Base-by-base conservation (phyloP, 371 early-diverging fungal species). In the Mucor piriformis region DNA sequence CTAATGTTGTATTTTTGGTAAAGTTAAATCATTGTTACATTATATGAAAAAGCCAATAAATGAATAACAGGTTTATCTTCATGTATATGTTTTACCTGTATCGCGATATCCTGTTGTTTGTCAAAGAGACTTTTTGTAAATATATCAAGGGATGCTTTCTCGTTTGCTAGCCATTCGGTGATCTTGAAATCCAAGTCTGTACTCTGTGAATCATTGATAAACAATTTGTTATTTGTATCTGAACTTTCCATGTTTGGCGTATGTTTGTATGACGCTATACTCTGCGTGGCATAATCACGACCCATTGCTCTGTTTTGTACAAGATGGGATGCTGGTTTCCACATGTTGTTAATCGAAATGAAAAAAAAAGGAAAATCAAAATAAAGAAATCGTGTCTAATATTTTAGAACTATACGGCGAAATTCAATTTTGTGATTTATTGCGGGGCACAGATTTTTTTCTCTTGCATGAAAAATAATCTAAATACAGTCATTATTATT, bases 101-200 rank as follows among this genome's bases (percentile, higher is more conserved):
- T 24, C 4, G 20, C 25, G 20, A 15, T n/a, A 21, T 46, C 25
- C 25, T 16, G 16, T 42, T 18, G n/a, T 4, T 8, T 18, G 18
- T 20, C n/a, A 20, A 18, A 18, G 15, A 7, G 2, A 25, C 24
- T 24, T 32, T 32, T n/a, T 20, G 20, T 3, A 16, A 42, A 16
- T 15, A 42, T 24, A 1, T 49, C 44, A 34, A 60, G 38, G 1
- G 47, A 52, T 3, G 62, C 71, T 40, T 74, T 72, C 57, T 74
- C 75, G 24, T 65, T 38, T 11, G 64, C 75, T 29, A 74, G 32
- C 75, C 75, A 74, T 21, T 57, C 58, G 49, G 53, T 50, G 21
- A 68, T 64, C 6, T 24, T 5, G 23, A 3, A 43, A 7, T 23
- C n/a, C 16, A 6, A 15, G 18, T 51, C 51, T 27, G 4, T 54